Evolutionary conservation across 805 yeast species (phyloP).

Genomic region (Kazachstania viticola): DNA sequence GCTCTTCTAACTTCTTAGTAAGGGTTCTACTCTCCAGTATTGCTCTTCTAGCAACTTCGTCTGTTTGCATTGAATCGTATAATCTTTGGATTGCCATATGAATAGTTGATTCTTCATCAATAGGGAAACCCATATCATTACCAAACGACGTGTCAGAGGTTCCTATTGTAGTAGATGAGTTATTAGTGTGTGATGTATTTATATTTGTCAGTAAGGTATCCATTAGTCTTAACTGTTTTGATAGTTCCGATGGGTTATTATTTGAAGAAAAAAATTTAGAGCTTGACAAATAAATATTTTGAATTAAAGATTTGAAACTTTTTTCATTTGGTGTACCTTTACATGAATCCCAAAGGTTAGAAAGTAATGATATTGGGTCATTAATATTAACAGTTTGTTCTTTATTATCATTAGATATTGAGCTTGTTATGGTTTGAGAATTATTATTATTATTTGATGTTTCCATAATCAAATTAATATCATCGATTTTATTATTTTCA

Average conservation of each 20-base stretch:
- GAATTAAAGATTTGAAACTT: slow-evolving; percentile 37
- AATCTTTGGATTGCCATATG: slow-evolving; percentile 74
- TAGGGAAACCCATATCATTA: too few relatives aligned
- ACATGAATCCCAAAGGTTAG: slow-evolving; percentile 37
- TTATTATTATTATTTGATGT: slow-evolving; percentile 6
- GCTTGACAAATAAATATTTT: slow-evolving; percentile 24
- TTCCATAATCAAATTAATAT: slow-evolving; percentile 21
- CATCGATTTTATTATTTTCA: slow-evolving; percentile 32
- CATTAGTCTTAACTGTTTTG: slow-evolving; percentile 37
- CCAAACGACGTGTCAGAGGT: too few relatives aligned
- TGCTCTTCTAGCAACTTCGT: slow-evolving; percentile 79
- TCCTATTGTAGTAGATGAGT: too few relatives aligned
- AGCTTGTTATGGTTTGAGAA: too few relatives aligned
- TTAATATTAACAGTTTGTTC: slow-evolving; percentile 33
- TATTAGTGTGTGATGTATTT: slow-evolving; percentile 33
- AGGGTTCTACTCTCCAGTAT: slow-evolving; percentile 47
- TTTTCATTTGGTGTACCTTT: slow-evolving; percentile 44
- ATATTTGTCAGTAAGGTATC: slow-evolving; percentile 65
- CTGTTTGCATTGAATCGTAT: slow-evolving; percentile 69
- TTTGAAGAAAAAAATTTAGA: slow-evolving; percentile 15
- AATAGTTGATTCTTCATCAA: slow-evolving; percentile 52
- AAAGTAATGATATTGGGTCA: slow-evolving; percentile 58
- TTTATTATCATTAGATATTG: background rate
- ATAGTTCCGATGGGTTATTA: slow-evolving; percentile 19
- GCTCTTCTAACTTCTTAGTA: slow-evolving; percentile 37